Conservation (phyloP, 1,284 basidiomycete genomes). For the Malassezia restricta region DNA sequence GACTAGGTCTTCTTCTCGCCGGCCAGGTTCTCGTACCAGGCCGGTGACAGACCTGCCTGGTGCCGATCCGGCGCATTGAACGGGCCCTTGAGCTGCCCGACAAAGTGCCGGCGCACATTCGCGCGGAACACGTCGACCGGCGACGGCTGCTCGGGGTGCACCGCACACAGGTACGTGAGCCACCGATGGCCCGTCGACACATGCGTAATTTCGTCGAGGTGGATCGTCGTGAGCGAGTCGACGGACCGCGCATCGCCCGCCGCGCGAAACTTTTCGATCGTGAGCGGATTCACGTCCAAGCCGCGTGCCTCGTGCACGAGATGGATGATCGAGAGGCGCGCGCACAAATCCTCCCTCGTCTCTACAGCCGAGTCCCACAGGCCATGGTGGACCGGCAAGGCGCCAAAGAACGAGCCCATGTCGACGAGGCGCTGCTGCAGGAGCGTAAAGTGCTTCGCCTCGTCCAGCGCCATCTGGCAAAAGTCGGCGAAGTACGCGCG, state of each 20-base stretch:
- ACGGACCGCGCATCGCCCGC: slow-evolving; percentile 63
- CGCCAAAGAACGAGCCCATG: slow-evolving; percentile 63
- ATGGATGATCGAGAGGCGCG: slow-evolving; percentile 73
- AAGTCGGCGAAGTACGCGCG: slow-evolving; percentile 45
- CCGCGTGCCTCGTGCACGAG: slow-evolving; percentile 79
- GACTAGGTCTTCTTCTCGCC: slow-evolving; percentile 50
- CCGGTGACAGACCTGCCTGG: slow-evolving; percentile 51
- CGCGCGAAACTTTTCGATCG: slow-evolving; percentile 63
- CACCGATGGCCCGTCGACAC: slow-evolving; percentile 67
- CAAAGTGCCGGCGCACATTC: slow-evolving; percentile 63
- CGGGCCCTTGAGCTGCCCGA: slow-evolving; percentile 68
- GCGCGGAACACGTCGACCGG: slow-evolving; percentile 62
- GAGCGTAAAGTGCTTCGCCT: slow-evolving; percentile 56
- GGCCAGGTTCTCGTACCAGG: slow-evolving; percentile 51
- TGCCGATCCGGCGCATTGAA: slow-evolving; percentile 67
- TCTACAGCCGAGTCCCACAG: slow-evolving; percentile 70
- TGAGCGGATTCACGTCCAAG: slow-evolving; percentile 64
- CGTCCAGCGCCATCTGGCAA: slow-evolving; percentile 59
- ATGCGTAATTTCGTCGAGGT: slow-evolving; percentile 67
- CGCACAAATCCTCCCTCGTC: slow-evolving; percentile 60
- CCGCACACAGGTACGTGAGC: slow-evolving; percentile 64
- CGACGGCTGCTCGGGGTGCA: slow-evolving; percentile 54
- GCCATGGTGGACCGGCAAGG: slow-evolving; percentile 46
- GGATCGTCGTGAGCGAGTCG: slow-evolving; percentile 36
- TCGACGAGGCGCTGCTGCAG: slow-evolving; percentile 50